Evolutionary conservation across 345 rosid species (phyloP), one percentile per base, ranked within the genome.

Genomic region (Turritis glabra): DNA sequence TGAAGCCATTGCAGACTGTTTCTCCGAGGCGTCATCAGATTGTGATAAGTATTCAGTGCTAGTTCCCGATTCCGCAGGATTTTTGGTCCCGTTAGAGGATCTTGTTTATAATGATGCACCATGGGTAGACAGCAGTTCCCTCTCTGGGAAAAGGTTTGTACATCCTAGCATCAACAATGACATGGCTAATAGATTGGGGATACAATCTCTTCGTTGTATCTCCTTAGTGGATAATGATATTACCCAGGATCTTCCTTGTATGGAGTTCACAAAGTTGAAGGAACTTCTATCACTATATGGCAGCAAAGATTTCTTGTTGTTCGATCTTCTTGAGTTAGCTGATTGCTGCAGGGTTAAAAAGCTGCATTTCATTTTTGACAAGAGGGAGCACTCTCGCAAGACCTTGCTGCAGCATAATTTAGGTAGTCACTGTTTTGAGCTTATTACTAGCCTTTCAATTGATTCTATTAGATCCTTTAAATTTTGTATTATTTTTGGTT

Each of bases 31-130:
- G 43, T 80, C 90, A 52, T 64, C 81, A 48, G 72, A 76, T 77
- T 87, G 82, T 85, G 86, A 83, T 72, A 82, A 82, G 53, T 82
- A 76, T 68, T 78, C 81, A 73, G 62, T 93, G 70, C 74, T 90
- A 71, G 82, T 87, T 76, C 98, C 98, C 7, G 89, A 93, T 86
- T 81, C 90, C 33, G 80, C 78, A 69, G 96, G 96, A 71, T 50
- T 82, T 79, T 80, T 93, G 78, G 80, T 77, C 75, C 75, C 73
- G 50, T 85, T 84, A 22, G 81, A 82, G 59, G 88, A 93, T 78
- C 91, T 93, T 72, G 82, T 93, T 15, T 89, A 86, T 80, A 91
- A 93, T 79, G 98, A 93, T 80, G 98, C 98, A 66, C 98, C 97
- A n/a, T 93, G 98, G 98, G 93, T 93, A 60, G 97, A 93, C 80